Evolutionary conservation across 768 basidiomycete genomes (phyloP), one percentile per base, ranked within the genome.

Genomic region (Suillus ampliporus): DNA sequence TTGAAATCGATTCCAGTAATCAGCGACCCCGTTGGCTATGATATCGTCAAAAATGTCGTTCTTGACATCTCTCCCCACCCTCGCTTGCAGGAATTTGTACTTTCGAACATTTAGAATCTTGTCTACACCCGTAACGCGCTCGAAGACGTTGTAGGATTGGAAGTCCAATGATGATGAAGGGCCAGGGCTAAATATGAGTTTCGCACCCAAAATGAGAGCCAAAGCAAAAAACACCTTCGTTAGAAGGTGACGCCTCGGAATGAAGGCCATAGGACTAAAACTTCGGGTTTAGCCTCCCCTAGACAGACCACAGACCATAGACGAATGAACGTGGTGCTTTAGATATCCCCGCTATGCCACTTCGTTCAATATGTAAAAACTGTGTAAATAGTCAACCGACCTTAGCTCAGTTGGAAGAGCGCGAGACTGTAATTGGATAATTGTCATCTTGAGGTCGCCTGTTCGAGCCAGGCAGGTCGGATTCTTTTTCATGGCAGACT

Each of bases 1-100:
- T 71, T 97, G 95, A 74, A 93, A 97, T 34, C 94, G 82, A 15
- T 89, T 87, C 97, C 97, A 99, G 72, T 91, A 98, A 75, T 98
- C 93, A 52, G 81, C 71, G 46, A 89, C 84, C 17, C 97, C 97
- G 70, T 92, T 87, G 56, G 82, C 76, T 62, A 98, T 86, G 35
- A 92, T 79, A 62, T 85, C 83, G 53, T 87, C 84, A 67, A 99
- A 87, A 58, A 98, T 80, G 70, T 97, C 97, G 1, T 86, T 84
- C 51, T 87, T 81, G 68, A 91, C 88, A 70, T 98, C 97, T 63
- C 97, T 82, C 1, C 95, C 95, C 79, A 94, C 85, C 38, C 97
- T 84, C 2, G 86, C 83, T 78, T 99, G 97, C 46, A 99, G 74
- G 72, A 97, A 98, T 11, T 87, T 84, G 77, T 96, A 87, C 65